A percentile compares a stretch with the other conserved stretches of the same genome.
phyloP scores from a whole-genome alignment of 371 early-diverging fungal species.

The Spiromyces aspiralis region DNA sequence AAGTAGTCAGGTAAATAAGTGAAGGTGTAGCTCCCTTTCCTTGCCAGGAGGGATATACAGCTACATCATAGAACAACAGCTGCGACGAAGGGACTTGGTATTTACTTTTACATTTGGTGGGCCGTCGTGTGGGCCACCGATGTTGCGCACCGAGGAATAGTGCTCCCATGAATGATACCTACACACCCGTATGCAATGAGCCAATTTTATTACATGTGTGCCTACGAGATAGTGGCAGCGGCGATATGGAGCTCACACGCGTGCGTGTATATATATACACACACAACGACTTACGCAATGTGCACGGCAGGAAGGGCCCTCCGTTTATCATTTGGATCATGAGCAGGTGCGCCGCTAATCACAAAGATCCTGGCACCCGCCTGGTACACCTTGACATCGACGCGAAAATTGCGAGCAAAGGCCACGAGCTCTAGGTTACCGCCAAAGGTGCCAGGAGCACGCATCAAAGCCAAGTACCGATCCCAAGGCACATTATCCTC shows the following conservation, averaged over 20 bases:
- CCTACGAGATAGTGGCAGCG: no score
- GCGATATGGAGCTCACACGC: no score
- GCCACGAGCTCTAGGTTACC: constrained; percentile 76
- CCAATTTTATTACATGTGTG: no score
- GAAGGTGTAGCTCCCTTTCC: no score
- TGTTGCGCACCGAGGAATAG: constrained; percentile 57
- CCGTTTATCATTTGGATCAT: constrained; percentile 18
- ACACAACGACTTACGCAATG: constrained; percentile 38
- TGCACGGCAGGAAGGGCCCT: constrained; percentile 37
- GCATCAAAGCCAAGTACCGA: constrained; percentile 50
- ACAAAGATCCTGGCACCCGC: constrained; percentile 50
- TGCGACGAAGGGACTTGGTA: no score
- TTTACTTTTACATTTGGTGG: constrained; percentile 38
- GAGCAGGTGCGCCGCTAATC: constrained; percentile 35
- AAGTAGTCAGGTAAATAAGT: no score
- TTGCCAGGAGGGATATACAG: no score
- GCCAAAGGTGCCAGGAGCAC: constrained; percentile 51
- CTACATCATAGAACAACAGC: no score
- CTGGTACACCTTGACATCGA: constrained; percentile 68
- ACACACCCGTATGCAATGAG: no score
- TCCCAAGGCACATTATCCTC: constrained; percentile 48
- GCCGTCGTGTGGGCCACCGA: constrained; percentile 43
- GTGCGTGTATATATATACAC: background rate
- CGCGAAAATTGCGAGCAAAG: constrained; percentile 43
- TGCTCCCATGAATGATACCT: constrained; percentile 75